A percentile compares a stretch with the other conserved stretches of the same genome.
phyloP scores from a whole-genome alignment of 768 basidiomycete species.

The Termitomyces sp. region DNA sequence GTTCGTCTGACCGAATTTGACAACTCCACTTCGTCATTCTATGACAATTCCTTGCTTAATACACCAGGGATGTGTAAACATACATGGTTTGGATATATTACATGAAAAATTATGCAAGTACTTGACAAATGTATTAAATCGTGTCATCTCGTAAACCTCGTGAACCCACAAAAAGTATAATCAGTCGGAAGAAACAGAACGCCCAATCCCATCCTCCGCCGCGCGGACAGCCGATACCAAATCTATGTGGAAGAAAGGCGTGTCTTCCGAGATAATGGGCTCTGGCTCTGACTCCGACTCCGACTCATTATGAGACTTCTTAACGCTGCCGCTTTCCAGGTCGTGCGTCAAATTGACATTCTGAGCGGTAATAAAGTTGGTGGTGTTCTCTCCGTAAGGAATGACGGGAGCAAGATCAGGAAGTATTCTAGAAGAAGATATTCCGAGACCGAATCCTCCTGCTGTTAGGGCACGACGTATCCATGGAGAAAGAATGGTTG shows the following conservation, averaged over 20 bases:
- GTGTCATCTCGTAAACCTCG: constrained; percentile 1
- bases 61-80: background rate
- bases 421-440: constrained; percentile 35
- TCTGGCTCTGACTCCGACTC: constrained; percentile 24
- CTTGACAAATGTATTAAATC: background rate
- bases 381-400: constrained; percentile 51
- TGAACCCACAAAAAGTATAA: background rate
- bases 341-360: constrained; percentile 28
- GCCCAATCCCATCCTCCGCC: constrained; percentile 50
- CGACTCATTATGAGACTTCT: constrained; percentile 25
- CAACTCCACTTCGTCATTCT: background rate
- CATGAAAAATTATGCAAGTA: background rate
- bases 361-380: constrained; percentile 23
- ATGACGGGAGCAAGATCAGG: constrained; percentile 78
- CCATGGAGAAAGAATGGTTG: constrained; percentile 90
- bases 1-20: too few relatives aligned
- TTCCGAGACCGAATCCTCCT: constrained; percentile 86
- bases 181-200: constrained; percentile 12
- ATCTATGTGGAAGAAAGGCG: constrained; percentile 93
- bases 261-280: constrained; percentile 49
- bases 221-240: constrained; percentile 67
- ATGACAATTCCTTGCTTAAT: background rate
- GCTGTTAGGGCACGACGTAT: constrained; percentile 85
- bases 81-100: constrained; percentile 8
- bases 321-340: constrained; percentile 33